phyloP scores from a whole-genome alignment of 2,329 filamentous ascomycete species.

The Trematosphaeria pertusa region DNA sequence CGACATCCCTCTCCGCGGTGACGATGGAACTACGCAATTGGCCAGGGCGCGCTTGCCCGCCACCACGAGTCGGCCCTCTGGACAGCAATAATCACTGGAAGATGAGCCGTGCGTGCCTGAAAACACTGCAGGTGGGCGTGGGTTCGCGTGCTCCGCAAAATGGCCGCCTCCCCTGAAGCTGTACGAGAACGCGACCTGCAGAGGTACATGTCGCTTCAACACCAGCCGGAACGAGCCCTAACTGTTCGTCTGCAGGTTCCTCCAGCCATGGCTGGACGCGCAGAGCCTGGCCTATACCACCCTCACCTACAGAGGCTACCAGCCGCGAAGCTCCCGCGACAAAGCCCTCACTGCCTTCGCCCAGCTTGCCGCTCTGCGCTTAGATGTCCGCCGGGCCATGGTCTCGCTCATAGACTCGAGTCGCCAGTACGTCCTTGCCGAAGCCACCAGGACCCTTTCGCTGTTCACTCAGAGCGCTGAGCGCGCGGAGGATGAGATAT shows the following conservation, averaged over 20 bases:
- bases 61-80: neutral
- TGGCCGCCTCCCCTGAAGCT: constrained; percentile 18
- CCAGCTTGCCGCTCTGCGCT: constrained; percentile 43
- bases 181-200: constrained; percentile 39
- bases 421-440: constrained; percentile 48
- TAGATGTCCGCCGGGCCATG: constrained; percentile 43
- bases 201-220: constrained; percentile 20
- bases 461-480: constrained; percentile 35
- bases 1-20: too few relatives aligned
- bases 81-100: too few relatives aligned
- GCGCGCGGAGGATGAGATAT: constrained; percentile 32
- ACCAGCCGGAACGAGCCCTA: neutral
- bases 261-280: constrained; percentile 46
- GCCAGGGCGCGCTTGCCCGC: too few relatives aligned
- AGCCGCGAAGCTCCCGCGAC: constrained; percentile 31
- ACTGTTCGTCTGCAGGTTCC: constrained; percentile 41
- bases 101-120: neutral
- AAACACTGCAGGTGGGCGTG: neutral
- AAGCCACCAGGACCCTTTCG: constrained; percentile 46
- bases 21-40: too few relatives aligned
- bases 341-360: constrained; percentile 44
- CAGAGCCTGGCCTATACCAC: constrained; percentile 39
- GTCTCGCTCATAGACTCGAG: constrained; percentile 47
- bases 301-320: constrained; percentile 33
- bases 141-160: neutral